These are phyloP conservation scores for Sporothrix sp. DNA, from an alignment of 2,329 filamentous ascomycete genomes.

Conservation along the genomic window DNA sequence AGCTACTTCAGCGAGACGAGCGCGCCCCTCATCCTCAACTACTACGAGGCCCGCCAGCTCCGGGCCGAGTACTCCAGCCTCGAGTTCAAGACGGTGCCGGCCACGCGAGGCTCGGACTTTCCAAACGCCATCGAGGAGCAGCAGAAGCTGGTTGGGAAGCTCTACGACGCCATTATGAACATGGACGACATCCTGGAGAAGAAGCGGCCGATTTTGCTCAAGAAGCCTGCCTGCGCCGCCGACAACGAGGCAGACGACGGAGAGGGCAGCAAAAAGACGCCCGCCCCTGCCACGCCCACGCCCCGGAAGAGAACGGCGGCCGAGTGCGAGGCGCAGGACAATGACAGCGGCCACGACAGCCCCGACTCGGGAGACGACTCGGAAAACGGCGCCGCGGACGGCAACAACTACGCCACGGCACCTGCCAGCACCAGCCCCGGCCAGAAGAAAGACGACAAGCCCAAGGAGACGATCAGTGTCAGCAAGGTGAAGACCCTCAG, in stretches of 20 bases:
- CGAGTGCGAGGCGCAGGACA: neutral
- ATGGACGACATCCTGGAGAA: conserved; percentile 16
- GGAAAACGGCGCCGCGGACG: too few species aligned
- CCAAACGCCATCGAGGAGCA: conserved; percentile 20
- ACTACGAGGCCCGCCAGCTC: conserved; percentile 11
- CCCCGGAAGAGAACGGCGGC: neutral
- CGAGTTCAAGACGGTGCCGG: conserved; percentile 8
- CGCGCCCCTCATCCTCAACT: conserved; percentile 10
- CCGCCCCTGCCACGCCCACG: neutral
- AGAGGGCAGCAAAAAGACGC: neutral
- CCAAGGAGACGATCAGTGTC: conserved; percentile 17
- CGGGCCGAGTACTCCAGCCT: conserved; percentile 16
- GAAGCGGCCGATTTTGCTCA: conserved; percentile 6
- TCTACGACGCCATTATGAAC: conserved; percentile 23
- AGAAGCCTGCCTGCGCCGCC: neutral
- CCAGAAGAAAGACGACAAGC: neutral
- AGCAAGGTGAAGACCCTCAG: conserved; percentile 16
- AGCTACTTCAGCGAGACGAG: neutral
- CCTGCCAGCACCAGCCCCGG: neutral
- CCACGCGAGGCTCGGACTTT: conserved; percentile 3
- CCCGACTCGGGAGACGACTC: neutral
- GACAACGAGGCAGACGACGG: neutral
- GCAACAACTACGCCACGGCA: too few species aligned
- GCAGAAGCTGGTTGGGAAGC: conserved; percentile 19
- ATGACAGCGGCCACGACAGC: neutral